A percentile compares a stretch with the other conserved stretches of the same genome.
Evolutionary conservation across 2,329 filamentous ascomycete genomes (phyloP).

Genomic region (Colletotrichum caudatum): DNA sequence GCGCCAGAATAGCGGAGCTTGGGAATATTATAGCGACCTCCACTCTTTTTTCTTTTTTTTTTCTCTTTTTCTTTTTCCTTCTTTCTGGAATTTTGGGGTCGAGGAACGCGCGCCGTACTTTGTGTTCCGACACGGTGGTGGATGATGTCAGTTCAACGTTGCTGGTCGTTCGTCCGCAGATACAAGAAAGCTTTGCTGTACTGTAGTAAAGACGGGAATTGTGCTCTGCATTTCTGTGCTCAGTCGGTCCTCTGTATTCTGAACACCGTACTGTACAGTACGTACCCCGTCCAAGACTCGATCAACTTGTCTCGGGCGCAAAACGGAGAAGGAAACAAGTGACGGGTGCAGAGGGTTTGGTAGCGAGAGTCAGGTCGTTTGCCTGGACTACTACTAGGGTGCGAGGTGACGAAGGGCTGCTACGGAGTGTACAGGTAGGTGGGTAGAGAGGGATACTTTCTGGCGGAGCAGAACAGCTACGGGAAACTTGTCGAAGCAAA

Average conservation of each 20-base stretch:
- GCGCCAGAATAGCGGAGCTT: slow-evolving; percentile 38
- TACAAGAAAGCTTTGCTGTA: slow-evolving; percentile 24
- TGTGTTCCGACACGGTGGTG: slow-evolving; percentile 20
- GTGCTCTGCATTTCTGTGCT: not conserved
- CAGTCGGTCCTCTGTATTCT: not conserved
- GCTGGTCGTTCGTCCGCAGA: slow-evolving; percentile 26
- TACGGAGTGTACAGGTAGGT: no score
- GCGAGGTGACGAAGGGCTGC: not conserved
- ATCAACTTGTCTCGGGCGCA: slow-evolving; percentile 31
- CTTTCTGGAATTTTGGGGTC: not conserved
- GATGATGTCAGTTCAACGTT: slow-evolving; percentile 35
- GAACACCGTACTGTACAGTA: not conserved
- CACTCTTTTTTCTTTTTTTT: slow-evolving; percentile 13
- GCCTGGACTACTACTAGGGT: not conserved
- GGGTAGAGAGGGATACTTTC: not conserved
- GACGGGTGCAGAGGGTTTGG: not conserved
- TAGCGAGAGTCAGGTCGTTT: slow-evolving; percentile 2
- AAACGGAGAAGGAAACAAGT: not conserved
- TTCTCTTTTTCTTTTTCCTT: not conserved
- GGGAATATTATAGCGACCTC: slow-evolving; percentile 38
- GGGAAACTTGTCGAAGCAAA: slow-evolving; percentile 4
- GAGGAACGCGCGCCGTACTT: slow-evolving; percentile 29
- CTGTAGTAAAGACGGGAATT: slow-evolving; percentile 13
- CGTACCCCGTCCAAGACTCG: slow-evolving; percentile 25
- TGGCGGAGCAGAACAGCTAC: slow-evolving; percentile 1